These are phyloP conservation scores for Neurospora tetraspora DNA, from an alignment of 495 filamentous ascomycete species.

Conservation along the genomic window DNA sequence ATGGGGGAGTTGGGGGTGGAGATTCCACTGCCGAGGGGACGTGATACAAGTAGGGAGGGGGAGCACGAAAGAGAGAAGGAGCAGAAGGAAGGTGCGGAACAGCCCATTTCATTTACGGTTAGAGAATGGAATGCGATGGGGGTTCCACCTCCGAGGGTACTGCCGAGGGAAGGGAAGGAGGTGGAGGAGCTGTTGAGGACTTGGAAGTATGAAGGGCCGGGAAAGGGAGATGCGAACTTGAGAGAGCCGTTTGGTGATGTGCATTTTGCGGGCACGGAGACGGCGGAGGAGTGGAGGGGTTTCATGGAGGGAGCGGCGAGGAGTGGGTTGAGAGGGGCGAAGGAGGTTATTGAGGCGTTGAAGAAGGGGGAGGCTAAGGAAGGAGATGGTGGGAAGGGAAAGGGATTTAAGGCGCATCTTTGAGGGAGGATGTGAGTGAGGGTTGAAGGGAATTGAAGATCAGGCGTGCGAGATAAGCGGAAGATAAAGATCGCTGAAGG, in stretches of 20 bases:
- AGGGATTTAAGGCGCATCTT: not conserved
- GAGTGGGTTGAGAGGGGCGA: slow-evolving; percentile 26
- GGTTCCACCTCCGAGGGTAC: not conserved
- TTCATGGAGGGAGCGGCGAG: slow-evolving; percentile 42
- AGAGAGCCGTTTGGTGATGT: slow-evolving; percentile 22
- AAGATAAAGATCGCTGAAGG: not conserved
- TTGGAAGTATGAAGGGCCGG: not conserved
- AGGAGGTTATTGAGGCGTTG: slow-evolving; percentile 21
- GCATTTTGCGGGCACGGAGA: slow-evolving; percentile 42
- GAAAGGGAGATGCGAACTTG: slow-evolving; percentile 13
- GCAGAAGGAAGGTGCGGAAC: not conserved
- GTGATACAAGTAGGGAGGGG: not conserved
- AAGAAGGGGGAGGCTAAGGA: not conserved
- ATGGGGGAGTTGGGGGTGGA: too few species aligned
- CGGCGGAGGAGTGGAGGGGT: slow-evolving; percentile 32
- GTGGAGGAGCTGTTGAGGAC: not conserved
- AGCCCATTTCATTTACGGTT: not conserved
- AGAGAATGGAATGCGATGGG: not conserved
- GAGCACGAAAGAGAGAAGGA: not conserved
- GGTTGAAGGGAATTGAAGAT: not conserved
- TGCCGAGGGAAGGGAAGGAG: not conserved
- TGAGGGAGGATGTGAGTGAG: not conserved
- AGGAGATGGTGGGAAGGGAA: not conserved
- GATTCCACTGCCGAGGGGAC: not conserved
- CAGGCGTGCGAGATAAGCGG: not conserved